Percentiles rank a stretch among this genome's conserved stretches.
Conservation (phyloP, 2,329 filamentous ascomycete species). For the Emmonsiellopsis sp. region DNA sequence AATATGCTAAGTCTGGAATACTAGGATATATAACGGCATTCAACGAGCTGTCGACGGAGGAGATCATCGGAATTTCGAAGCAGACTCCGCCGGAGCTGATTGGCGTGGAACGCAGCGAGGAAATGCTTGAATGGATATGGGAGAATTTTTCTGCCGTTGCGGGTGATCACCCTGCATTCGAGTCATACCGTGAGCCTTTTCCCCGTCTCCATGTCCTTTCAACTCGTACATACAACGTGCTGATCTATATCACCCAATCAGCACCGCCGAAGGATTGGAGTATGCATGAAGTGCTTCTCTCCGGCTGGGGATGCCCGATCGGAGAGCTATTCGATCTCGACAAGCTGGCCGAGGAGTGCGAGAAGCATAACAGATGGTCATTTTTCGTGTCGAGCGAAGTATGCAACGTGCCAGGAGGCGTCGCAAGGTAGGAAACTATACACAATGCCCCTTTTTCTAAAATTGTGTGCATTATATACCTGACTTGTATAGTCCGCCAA, state of each 20-base stretch:
- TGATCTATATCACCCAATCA: background rate
- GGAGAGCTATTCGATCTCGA: slow-evolving; percentile 41
- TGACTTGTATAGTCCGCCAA: slow-evolving; percentile 8
- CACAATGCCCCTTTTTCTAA: background rate
- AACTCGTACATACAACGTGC: background rate
- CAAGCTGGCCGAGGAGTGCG: slow-evolving; percentile 28
- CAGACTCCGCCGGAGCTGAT: slow-evolving; percentile 27
- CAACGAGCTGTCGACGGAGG: slow-evolving; percentile 4
- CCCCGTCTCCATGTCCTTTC: slow-evolving; percentile 18
- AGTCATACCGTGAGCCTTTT: slow-evolving; percentile 26
- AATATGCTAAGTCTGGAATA: too few species aligned
- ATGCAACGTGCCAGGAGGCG: slow-evolving; percentile 40
- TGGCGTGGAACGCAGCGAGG: slow-evolving; percentile 42
- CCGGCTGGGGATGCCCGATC: slow-evolving; percentile 43
- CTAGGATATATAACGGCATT: slow-evolving; percentile 12
- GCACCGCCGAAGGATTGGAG: slow-evolving; percentile 7
- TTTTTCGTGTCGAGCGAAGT: slow-evolving; percentile 44
- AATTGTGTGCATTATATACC: background rate
- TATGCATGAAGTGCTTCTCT: slow-evolving; percentile 40
- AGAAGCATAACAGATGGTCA: slow-evolving; percentile 32
- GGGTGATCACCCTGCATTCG: slow-evolving; percentile 48
- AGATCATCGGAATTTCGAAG: slow-evolving; percentile 6
- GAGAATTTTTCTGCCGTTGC: slow-evolving; percentile 50
- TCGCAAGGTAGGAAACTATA: slow-evolving; percentile 14
- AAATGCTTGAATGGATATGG: slow-evolving; percentile 50